Conservation (phyloP, 768 basidiomycete species). For the Tephrocybe rancida region DNA sequence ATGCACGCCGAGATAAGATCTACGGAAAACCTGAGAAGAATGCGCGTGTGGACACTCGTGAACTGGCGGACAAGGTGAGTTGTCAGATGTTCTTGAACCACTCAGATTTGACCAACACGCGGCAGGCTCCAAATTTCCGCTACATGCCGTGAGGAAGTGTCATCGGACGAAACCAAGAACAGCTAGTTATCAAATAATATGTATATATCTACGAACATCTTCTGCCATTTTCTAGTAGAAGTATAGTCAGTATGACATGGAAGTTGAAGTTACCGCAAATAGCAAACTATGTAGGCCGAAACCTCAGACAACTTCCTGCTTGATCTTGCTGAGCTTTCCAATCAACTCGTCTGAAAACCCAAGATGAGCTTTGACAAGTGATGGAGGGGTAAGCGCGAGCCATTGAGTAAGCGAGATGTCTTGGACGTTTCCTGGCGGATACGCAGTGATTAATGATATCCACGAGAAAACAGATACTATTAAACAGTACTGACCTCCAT, state of each 20-base stretch:
- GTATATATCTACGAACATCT: no score
- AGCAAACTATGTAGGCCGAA: no score
- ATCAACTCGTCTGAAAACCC: conserved; percentile 53
- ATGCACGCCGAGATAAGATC: conserved; percentile 50
- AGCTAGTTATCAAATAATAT: no score
- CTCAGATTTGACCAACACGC: not conserved
- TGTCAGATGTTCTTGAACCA: not conserved
- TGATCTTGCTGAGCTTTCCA: conserved; percentile 49
- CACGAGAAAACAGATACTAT: not conserved
- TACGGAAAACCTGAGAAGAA: conserved; percentile 53
- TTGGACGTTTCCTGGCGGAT: conserved; percentile 37
- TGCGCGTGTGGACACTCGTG: conserved; percentile 59
- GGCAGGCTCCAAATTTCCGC: conserved; percentile 62
- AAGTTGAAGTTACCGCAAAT: no score
- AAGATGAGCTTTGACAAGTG: conserved; percentile 65
- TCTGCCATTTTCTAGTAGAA: no score
- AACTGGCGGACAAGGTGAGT: conserved; percentile 67
- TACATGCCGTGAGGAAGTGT: conserved; percentile 40
- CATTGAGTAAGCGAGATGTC: conserved; percentile 63
- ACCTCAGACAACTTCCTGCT: conserved; percentile 54
- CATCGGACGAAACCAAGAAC: no score
- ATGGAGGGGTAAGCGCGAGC: conserved; percentile 62
- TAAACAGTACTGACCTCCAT: conserved; percentile 37
- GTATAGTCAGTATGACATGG: no score
- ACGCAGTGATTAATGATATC: not conserved